These are phyloP conservation scores for Chenopodium formosanum DNA, from an alignment of 148 eudicot genomes.

Conservation along the genomic window DNA sequence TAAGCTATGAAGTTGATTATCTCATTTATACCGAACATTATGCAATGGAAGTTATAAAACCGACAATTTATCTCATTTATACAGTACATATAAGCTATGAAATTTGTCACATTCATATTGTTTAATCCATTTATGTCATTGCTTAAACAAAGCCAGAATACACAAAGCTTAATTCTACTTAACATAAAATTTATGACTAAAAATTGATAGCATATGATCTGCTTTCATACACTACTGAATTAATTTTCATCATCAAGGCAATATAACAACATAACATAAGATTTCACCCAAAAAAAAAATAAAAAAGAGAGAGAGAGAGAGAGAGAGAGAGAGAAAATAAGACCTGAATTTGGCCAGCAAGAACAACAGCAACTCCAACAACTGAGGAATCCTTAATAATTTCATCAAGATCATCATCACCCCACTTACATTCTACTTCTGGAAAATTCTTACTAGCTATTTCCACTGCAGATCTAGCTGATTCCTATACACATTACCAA, in stretches of 20 bases:
- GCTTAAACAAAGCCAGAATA: neutral
- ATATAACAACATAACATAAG: neutral
- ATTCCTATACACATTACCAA: slow-evolving; percentile 47
- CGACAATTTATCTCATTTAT: neutral
- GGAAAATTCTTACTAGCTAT: slow-evolving; percentile 63
- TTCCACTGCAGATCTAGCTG: slow-evolving; percentile 78
- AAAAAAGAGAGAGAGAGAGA: too few species aligned
- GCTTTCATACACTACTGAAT: neutral
- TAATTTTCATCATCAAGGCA: slow-evolving; percentile 9
- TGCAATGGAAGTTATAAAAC: neutral
- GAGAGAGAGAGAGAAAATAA: slow-evolving; percentile 18
- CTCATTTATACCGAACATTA: neutral
- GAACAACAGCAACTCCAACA: slow-evolving; percentile 83
- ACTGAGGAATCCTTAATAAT: slow-evolving; percentile 62
- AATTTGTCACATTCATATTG: neutral
- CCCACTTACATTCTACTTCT: slow-evolving; percentile 75
- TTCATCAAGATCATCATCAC: slow-evolving; percentile 76
- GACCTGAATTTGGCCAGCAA: slow-evolving; percentile 91
- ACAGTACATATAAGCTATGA: neutral
- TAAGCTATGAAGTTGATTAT: neutral
- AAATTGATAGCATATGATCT: neutral
- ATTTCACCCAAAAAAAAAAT: neutral
- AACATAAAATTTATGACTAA: neutral
- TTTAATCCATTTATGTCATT: neutral
- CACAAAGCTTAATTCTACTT: neutral